Evolutionary conservation across 768 basidiomycete genomes (phyloP).

Genomic region (Leucogyrophana mollusca): DNA sequence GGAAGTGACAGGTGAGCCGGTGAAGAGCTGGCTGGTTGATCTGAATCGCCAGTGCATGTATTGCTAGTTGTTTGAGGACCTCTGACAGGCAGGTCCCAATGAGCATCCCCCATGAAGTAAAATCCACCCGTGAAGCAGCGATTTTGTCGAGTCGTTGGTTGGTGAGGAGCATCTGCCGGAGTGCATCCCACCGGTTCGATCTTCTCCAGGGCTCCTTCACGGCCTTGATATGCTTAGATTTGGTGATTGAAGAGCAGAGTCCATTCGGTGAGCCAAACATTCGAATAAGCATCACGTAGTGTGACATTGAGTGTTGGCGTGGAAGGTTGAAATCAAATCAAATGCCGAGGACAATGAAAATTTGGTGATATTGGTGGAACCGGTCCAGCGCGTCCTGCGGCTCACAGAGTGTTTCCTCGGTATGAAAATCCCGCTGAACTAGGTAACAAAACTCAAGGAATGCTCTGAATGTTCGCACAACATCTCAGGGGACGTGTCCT

Average conservation of each 20-base stretch:
- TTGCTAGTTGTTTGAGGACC: not conserved
- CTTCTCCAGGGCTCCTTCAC: conserved; percentile 16
- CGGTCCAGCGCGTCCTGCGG: conserved; percentile 3
- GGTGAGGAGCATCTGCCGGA: conserved; percentile 16
- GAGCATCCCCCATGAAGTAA: no score
- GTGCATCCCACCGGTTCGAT: conserved; percentile 12
- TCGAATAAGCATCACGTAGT: conserved; percentile 14
- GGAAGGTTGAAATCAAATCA: conserved; percentile 11
- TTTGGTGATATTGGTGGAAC: conserved; percentile 7
- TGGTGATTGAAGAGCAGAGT: conserved; percentile 18
- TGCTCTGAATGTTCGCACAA: conserved; percentile 13
- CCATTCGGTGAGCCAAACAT: conserved; percentile 22
- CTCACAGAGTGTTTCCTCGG: not conserved
- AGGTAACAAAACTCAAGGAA: conserved; percentile 26
- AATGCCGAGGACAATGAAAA: conserved; percentile 4
- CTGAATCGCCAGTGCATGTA: conserved; percentile 6
- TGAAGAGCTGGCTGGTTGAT: conserved; percentile 2
- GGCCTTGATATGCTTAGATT: conserved; percentile 16
- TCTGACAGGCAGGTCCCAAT: not conserved
- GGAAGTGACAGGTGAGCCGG: conserved; percentile 6
- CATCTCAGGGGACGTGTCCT: conserved; percentile 12
- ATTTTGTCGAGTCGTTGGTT: conserved; percentile 26
- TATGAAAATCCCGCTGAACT: conserved; percentile 10
- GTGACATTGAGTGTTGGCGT: conserved; percentile 16
- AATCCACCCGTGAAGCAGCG: conserved; percentile 9